Percentiles rank a stretch among this genome's conserved stretches.
These are phyloP conservation scores for Haplosporangium sp. DNA, from an alignment of 371 early-diverging fungal genomes.

Conservation along the genomic window DNA sequence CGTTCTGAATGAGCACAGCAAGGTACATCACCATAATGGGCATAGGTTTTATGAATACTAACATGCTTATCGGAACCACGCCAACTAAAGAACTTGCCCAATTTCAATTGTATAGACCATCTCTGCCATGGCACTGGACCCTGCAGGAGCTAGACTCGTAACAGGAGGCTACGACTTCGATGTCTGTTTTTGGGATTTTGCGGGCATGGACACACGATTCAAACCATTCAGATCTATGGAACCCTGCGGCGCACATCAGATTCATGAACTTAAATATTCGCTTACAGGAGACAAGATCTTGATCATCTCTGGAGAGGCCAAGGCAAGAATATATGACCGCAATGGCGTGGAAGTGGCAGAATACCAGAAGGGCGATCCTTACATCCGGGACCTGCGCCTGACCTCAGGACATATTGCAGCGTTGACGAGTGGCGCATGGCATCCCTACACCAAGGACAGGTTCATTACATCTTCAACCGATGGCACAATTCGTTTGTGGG, in stretches of 20 bases:
- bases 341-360: slow-evolving; percentile 81
- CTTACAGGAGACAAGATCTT: slow-evolving; percentile 82
- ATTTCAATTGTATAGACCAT: slow-evolving; percentile 63
- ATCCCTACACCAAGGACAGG: slow-evolving; percentile 71
- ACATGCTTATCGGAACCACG: too few species aligned
- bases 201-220: slow-evolving; percentile 84
- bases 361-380: slow-evolving; percentile 93
- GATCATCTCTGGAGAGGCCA: slow-evolving; percentile 79
- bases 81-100: too few species aligned
- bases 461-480: slow-evolving; percentile 90
- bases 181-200: slow-evolving; percentile 93
- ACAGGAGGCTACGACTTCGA: slow-evolving; percentile 87
- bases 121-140: slow-evolving; percentile 85
- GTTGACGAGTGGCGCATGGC: slow-evolving; percentile 86
- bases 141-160: slow-evolving; percentile 83
- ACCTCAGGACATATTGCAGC: slow-evolving; percentile 92
- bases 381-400: slow-evolving; percentile 87
- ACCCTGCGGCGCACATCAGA: slow-evolving; percentile 87
- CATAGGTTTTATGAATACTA: slow-evolving; percentile 6
- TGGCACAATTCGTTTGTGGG: slow-evolving; percentile 91
- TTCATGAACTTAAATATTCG: slow-evolving; percentile 86
- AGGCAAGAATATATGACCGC: slow-evolving; percentile 82
- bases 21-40: slow-evolving; percentile 48
- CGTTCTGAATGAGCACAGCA: slow-evolving; percentile 72
- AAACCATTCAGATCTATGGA: slow-evolving; percentile 85